phyloP scores from a whole-genome alignment of 176 grass and related monocot species.

The Bolboschoenus planiculmis region DNA sequence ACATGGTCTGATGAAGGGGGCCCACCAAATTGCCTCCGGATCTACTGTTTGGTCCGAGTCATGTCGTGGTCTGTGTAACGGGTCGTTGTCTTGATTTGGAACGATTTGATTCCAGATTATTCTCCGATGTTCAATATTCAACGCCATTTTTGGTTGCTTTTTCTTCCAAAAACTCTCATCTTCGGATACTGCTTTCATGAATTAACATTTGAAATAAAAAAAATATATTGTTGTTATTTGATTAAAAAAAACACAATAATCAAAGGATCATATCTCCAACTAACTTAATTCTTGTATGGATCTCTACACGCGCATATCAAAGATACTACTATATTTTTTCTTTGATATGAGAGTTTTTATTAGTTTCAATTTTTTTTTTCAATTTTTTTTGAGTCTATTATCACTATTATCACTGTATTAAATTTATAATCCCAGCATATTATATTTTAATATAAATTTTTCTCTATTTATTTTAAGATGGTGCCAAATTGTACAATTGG shows the following conservation, averaged over 20 bases:
- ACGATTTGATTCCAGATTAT: not conserved
- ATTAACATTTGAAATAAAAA: not conserved
- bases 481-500: not conserved
- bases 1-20: not conserved
- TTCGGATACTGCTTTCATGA: not conserved
- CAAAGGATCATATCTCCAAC: not conserved
- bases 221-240: not conserved
- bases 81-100: not conserved
- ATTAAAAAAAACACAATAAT: not conserved
- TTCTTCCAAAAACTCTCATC: no score
- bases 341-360: no score
- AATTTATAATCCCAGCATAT: no score
- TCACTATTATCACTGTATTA: no score
- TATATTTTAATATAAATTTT: no score
- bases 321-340: not conserved
- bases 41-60: not conserved
- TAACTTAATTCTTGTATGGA: not conserved
- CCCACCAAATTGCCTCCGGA: constrained; percentile 17
- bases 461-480: not conserved
- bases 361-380: no score
- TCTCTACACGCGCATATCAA: not conserved
- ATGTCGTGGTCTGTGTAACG: constrained; percentile 7
- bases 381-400: no score
- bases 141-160: not conserved
- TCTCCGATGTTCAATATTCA: not conserved